phyloP scores from a whole-genome alignment of 805 yeast species.

The Lipomyces chichibuensis region DNA sequence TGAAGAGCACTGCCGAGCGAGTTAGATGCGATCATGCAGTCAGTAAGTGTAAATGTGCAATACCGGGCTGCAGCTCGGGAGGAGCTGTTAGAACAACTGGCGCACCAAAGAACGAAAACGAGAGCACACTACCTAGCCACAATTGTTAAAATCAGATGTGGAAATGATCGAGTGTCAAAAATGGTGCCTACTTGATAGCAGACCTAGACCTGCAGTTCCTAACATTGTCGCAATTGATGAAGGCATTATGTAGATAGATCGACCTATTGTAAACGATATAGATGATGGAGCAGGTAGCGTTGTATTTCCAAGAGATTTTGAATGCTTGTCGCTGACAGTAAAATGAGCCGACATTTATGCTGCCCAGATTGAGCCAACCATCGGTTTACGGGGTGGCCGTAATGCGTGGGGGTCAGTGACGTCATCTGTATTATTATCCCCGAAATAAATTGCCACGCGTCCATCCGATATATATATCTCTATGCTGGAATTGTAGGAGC shows the following conservation, averaged over 20 bases:
- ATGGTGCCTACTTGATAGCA: background rate
- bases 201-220: background rate
- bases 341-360: too few species aligned
- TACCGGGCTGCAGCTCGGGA: slow-evolving; percentile 1
- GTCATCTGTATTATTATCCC: too few species aligned
- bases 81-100: background rate
- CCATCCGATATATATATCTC: background rate
- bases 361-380: too few species aligned
- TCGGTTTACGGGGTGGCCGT: too few species aligned
- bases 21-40: background rate
- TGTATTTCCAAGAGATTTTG: background rate
- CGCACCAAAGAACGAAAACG: background rate
- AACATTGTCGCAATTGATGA: background rate
- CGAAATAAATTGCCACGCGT: too few species aligned
- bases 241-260: background rate
- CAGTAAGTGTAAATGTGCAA: background rate
- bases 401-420: too few species aligned
- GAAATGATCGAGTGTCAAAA: background rate
- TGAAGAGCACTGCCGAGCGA: background rate
- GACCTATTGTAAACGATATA: background rate
- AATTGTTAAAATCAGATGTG: background rate
- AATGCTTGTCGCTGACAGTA: background rate
- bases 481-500: background rate
- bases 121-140: background rate
- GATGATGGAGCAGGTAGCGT: background rate